Evolutionary conservation across 768 basidiomycete genomes (phyloP), one percentile per base, ranked within the genome.

Genomic region (Dioszegia crocea): DNA sequence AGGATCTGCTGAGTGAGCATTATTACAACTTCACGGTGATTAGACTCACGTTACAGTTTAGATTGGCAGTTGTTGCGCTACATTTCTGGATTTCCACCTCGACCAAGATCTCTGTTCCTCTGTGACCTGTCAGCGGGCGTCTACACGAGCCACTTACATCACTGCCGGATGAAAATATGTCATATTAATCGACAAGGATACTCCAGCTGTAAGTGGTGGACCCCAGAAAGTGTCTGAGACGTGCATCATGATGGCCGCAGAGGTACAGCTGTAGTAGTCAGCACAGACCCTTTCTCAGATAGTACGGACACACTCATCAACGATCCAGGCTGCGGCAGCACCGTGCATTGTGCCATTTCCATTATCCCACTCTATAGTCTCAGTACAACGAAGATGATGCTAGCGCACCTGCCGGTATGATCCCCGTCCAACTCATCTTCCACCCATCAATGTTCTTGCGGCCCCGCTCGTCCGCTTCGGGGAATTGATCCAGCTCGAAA

Each of bases 181-280:
- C 19, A 67, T 46, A 38, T 72, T 62, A 40, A 72, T 57, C 10
- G 60, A 50, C 2, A 67, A 38, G 4, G 65, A 63, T 1, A 69
- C 65, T 12, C 70, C 70, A 12, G 53, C 45, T 12, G 61, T 30
- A 47, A 65, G 57, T n/a, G 70, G 70, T 44, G 52, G 47, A 44
- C 67, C 67, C 70, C 70, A 72, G 55, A 72, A 72, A 5, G 43
- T 62, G 3, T 64, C 63, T n/a, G 70, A 67, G 12, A 53, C 57
- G 2, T 67, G 54, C 1, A 60, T 60, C 33, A 68, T 53, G 1
- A 72, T 26, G 3, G 64, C 50, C 11, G 67, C 70, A 0, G 67
- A 67, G 11, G 70, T 68, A 43, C 70, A 72, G 19, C 67, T 70
- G 56, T 29, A 14, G 14, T 6, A 6, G 29, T 38, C 12, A 33